Conservation (phyloP, 2,329 filamentous ascomycete species). For the Lecanicillium sp. region DNA sequence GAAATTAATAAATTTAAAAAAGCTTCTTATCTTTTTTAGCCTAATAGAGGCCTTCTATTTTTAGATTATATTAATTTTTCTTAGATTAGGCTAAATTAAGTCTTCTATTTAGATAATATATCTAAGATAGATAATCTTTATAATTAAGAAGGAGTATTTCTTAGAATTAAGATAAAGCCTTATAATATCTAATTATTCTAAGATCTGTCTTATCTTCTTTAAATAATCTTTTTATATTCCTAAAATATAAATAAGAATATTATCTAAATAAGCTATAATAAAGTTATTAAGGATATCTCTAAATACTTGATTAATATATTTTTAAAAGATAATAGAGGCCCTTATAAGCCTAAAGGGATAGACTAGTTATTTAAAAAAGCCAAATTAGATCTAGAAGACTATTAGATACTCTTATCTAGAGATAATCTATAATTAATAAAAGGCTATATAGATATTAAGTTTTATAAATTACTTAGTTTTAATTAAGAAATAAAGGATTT, state of each 20-base stretch:
- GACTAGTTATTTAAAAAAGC: conserved; percentile 20
- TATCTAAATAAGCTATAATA: conserved; percentile 1
- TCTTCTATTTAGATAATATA: conserved; percentile 6
- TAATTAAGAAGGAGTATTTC: conserved; percentile 2
- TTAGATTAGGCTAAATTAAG: background rate
- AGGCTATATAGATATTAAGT: conserved; percentile 5
- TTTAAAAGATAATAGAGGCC: conserved; percentile 1
- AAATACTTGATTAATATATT: conserved; percentile 1
- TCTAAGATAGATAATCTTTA: conserved; percentile 3
- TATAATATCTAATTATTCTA: background rate
- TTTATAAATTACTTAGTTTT: background rate
- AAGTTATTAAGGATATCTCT: background rate
- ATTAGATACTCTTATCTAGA: conserved; percentile 22
- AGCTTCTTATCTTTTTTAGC: conserved; percentile 6
- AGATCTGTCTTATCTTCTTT: background rate
- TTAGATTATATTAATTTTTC: conserved; percentile 2
- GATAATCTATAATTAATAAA: conserved; percentile 14
- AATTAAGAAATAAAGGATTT: background rate
- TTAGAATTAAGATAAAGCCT: conserved; percentile 1
- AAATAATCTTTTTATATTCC: background rate
- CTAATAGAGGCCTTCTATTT: conserved; percentile 1
- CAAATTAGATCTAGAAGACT: conserved; percentile 16
- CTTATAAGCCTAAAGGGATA: conserved; percentile 20
- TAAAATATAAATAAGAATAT: conserved; percentile 1
- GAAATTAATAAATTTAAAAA: conserved; percentile 10